phyloP scores from a whole-genome alignment of 495 filamentous ascomycete genomes.

The Ramalina intermedia region DNA sequence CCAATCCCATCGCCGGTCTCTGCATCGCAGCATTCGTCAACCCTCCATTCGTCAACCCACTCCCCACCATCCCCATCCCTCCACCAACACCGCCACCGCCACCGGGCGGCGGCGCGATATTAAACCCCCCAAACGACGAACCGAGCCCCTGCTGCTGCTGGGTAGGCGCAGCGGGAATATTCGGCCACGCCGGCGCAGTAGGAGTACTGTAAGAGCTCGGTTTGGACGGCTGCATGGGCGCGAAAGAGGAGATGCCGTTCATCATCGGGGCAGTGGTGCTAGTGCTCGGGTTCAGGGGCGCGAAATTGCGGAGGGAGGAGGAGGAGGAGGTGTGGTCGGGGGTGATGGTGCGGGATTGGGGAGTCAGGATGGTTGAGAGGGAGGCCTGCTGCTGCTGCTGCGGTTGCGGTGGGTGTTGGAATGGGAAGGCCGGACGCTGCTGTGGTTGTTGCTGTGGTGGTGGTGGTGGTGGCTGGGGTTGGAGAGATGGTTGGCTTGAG shows the following conservation, averaged over 20 bases:
- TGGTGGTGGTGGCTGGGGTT: conserved; percentile 14
- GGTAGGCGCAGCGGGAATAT: conserved; percentile 16
- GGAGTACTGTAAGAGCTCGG: not conserved
- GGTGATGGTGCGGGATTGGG: conserved; percentile 33
- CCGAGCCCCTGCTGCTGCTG: not conserved
- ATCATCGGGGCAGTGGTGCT: conserved; percentile 8
- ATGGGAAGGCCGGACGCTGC: conserved; percentile 30
- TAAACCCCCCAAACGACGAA: conserved; percentile 23
- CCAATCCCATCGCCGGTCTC: conserved; percentile 7
- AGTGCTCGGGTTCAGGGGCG: conserved; percentile 30
- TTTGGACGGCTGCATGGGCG: conserved; percentile 9
- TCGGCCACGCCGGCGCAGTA: conserved; percentile 1
- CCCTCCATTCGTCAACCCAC: conserved; percentile 1
- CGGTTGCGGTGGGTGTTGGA: conserved; percentile 32
- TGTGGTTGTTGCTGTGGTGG: conserved; percentile 9
- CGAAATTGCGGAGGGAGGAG: conserved; percentile 26
- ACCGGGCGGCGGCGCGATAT: conserved; percentile 29
- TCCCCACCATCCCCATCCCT: not conserved
- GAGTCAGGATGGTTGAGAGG: conserved; percentile 9
- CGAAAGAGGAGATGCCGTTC: conserved; percentile 7
- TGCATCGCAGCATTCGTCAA: conserved; percentile 4
- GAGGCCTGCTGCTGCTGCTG: too few relatives aligned
- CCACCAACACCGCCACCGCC: not conserved
- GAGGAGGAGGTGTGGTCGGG: conserved; percentile 29
- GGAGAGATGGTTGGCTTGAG: conserved; percentile 14